Base-by-base conservation (phyloP, 768 basidiomycete species). In the Mycena rosella region DNA sequence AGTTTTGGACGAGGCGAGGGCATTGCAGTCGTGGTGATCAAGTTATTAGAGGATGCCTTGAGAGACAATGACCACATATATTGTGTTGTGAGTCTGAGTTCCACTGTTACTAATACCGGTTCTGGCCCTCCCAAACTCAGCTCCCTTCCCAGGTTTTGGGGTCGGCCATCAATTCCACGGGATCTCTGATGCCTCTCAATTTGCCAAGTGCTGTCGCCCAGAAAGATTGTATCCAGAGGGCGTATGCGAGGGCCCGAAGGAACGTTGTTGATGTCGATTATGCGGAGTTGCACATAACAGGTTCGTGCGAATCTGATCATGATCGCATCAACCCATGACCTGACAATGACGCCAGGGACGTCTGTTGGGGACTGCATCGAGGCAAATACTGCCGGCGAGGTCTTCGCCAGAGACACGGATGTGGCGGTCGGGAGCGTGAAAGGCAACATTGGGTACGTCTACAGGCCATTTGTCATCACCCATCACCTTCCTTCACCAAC, bases 341-440 rank as follows among this genome's bases (percentile, higher is more conserved):
- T n/a, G n/a, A n/a, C n/a, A n/a, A n/a, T n/a, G n/a, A n/a, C n/a
- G n/a, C n/a, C 24, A 65, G 57, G 64, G 45, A 83, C 84, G 13
- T 75, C 78, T 52, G 74, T 73, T 26, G 83, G 82, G 2, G 84
- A 84, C 59, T 81, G 83, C 5, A 82, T 79, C 18, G 83, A 84
- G 69, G 77, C 79, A 7, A 84, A 83, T 47, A 78, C 77, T 60
- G 79, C 81, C n/a, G 82, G 81, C 0, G 74, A 71, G 27, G 27
- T 71, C n/a, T 81, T 80, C 60, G 56, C 56, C 42, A 73, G 74
- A 18, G 53, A 51, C 18, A 45, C n/a, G 24, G 36, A 57, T 42
- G 59, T 80, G 15, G 26, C 75, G 24, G 68, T 80, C 3, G 81
- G 81, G 3, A 76, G 76, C 54, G 68, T 82, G 49, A 82, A 81